These are phyloP conservation scores for Sordariomycetes sp. DNA, from an alignment of 2,329 filamentous ascomycete species.

Conservation along the genomic window DNA sequence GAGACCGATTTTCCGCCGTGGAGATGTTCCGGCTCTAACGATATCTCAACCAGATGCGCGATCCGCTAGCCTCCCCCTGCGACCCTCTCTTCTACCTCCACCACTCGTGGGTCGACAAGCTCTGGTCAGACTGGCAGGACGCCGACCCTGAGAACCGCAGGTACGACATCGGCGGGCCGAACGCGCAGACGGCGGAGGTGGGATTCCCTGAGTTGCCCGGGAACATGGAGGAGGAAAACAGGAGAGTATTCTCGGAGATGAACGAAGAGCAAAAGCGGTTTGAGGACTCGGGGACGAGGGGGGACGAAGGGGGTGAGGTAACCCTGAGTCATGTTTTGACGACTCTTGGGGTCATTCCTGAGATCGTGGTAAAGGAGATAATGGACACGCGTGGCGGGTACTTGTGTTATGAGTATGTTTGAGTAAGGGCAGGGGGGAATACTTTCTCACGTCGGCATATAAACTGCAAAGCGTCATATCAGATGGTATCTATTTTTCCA, in stretches of 20 bases:
- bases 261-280: background rate
- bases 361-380: background rate
- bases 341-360: constrained; percentile 4
- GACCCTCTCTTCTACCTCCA: constrained; percentile 13
- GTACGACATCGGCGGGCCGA: constrained; percentile 6
- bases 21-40: background rate
- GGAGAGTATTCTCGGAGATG: background rate
- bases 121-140: constrained; percentile 12
- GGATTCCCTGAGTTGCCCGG: constrained; percentile 1
- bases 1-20: background rate
- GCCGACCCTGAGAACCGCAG: constrained; percentile 2
- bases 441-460: too few species aligned
- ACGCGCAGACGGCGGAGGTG: background rate
- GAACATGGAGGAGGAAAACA: background rate
- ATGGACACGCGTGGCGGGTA: background rate
- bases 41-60: background rate
- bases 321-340: constrained; percentile 8
- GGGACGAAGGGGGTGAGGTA: constrained; percentile 6
- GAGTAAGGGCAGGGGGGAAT: background rate
- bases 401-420: background rate
- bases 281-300: background rate
- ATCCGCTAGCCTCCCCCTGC: constrained; percentile 4
- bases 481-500: too few species aligned
- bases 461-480: too few species aligned
- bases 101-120: constrained; percentile 11